These are phyloP conservation scores for Skeletonema marinoi DNA, from an alignment of 108 stramenopile species.

Conservation along the genomic window DNA sequence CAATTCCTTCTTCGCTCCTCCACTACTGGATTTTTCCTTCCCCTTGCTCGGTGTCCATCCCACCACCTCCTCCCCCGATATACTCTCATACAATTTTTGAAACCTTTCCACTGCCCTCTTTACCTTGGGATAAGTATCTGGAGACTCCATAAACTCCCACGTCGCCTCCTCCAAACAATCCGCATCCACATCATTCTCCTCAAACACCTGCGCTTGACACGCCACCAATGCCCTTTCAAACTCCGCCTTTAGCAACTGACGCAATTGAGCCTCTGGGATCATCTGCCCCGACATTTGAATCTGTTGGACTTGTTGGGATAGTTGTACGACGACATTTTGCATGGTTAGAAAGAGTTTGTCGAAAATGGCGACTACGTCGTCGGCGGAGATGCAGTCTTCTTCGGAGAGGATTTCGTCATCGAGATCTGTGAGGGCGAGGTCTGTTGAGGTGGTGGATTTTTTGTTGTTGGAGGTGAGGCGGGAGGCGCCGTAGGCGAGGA, in stretches of 20 bases:
- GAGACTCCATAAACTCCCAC: conserved; percentile 82
- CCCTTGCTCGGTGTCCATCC: conserved; percentile 67
- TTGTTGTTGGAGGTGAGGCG: conserved; percentile 20
- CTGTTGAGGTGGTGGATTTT: conserved; percentile 3
- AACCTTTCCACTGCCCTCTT: conserved; percentile 82
- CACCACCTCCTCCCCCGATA: conserved; percentile 70
- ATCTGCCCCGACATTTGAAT: conserved; percentile 86
- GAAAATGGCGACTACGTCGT: conserved; percentile 78
- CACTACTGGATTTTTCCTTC: conserved; percentile 1
- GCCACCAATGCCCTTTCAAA: conserved; percentile 73
- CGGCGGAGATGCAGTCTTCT: conserved; percentile 70
- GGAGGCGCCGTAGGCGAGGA: conserved; percentile 39
- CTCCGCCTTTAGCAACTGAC: conserved; percentile 69
- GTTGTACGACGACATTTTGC: conserved; percentile 79
- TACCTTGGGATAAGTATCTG: no score
- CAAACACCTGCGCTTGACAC: conserved; percentile 65
- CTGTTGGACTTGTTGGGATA: conserved; percentile 85
- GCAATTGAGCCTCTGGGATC: conserved; percentile 82
- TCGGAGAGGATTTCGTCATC: conserved; percentile 60
- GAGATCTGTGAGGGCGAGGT: conserved; percentile 44
- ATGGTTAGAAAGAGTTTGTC: conserved; percentile 85
- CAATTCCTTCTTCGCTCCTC: conserved; percentile 56
- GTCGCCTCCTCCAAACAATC: conserved; percentile 91
- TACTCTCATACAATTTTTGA: conserved; percentile 88
- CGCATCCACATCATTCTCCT: conserved; percentile 83